Evolutionary conservation across 23 red algal species (phyloP), one percentile per base, ranked within the genome.

Genomic region (Cyanidiococcus yangmingshanensis): DNA sequence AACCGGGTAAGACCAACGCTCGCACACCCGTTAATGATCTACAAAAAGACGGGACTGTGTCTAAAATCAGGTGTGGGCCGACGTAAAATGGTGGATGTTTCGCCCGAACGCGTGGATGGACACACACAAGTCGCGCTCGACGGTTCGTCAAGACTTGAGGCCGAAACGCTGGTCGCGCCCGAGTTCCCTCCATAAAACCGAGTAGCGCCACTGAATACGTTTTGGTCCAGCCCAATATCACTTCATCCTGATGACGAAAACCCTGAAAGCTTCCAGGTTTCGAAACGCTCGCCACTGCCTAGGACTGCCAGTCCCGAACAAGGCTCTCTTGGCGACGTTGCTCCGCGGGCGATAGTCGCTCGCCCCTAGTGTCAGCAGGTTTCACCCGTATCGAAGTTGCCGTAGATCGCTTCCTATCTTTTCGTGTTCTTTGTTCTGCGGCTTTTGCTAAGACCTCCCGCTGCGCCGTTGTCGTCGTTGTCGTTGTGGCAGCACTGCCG

Each of bases 251-350:
- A 71, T 71, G 12, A 30, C 32, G 32, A 17, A 17, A 7, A 71
- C 63, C 27, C 27, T 12, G 3, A 17, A 12, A 2, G 32, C 3
- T 7, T 7, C 45, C 21, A 15, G 45, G 45, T 54, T 54, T 54
- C 21, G 45, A 15, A 7, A 21, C 7, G 45, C 21, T 21, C 12
- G 45, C 21, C 12, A 7, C 45, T 54, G 45, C 12, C 45, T 29
- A 71, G 16, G 63, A 71, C 63, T 71, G 63, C 63, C 63, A 71
- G 7, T 29, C 63, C 7, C 63, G 63, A 25, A 71, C 63, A 29
- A 71, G 21, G 16, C 32, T 29, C 21, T 71, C 63, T 35, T 71
- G 63, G 21, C 21, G 45, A 21, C 45, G 45, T 21, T 54, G 45
- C 45, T 54, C 32, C 12, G 63, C 63, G 12, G 32, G 63, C 27